Evolutionary conservation across 768 basidiomycete genomes (phyloP), one percentile per base, ranked within the genome.

Genomic region (Pleurotus platypus): DNA sequence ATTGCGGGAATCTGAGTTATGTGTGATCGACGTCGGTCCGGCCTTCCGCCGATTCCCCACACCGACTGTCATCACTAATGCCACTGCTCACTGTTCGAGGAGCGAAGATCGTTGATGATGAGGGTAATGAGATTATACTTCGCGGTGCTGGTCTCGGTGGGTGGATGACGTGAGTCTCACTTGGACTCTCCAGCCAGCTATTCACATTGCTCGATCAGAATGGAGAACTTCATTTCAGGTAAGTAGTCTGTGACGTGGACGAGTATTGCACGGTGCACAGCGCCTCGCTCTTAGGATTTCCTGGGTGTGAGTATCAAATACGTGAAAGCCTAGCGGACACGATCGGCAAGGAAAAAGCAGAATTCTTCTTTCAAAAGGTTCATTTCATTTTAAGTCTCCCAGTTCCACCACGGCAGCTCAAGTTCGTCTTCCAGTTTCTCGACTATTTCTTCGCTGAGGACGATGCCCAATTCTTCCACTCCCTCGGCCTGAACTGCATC

Each of bases 331-430:
- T 94, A n/a, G 77, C 80, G 18, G 75, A 82, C 8, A 78, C 83
- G 2, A 75, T 93, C 24, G 91, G 91, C 0, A 58, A 78, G 51
- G 79, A 80, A 48, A 88, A 90, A 67, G 82, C 87, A 5, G 84
- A 85, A 9, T 85, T 84, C 68, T 94, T 92, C 77, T 94, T 92
- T 64, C 89, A 93, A 78, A 90, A 88, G 78, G 90, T 86, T 57
- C 22, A 70, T 59, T 55, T 2, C 40, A 12, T 15, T 4, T 30
- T n/a, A 20, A 12, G 20, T 22, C 20, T 22, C n/a, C 27, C 11
- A 37, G 1, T 24, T n/a, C 45, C n/a, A 3, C 42, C 26, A 58
- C 18, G 22, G 6, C 46, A 48, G 30, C 85, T 9, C 0, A 15
- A 24, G 12, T 9, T 46, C 49, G 39, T 47, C 45, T 1, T 60